Conservation (phyloP, 2,329 filamentous ascomycete species). For the Aspergillus latus region DNA sequence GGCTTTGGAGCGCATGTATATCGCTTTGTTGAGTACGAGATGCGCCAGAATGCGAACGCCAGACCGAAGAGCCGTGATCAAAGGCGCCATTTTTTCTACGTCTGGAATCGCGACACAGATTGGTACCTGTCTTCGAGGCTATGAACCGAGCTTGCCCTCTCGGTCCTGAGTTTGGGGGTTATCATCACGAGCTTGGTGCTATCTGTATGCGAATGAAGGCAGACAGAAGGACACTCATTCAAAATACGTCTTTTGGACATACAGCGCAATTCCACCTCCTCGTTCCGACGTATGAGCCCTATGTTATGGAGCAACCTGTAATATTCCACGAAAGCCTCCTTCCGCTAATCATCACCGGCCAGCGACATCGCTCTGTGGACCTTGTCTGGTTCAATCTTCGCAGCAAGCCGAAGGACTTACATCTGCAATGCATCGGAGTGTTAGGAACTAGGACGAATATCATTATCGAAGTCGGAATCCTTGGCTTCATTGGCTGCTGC, state of each 20-base stretch:
- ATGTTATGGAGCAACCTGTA: slow-evolving; percentile 2
- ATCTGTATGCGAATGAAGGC: slow-evolving; percentile 4
- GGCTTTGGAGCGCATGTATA: slow-evolving; percentile 7
- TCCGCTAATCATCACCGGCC: slow-evolving; percentile 2
- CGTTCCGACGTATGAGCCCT: not conserved
- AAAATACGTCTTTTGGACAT: slow-evolving; percentile 1
- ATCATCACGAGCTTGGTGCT: slow-evolving; percentile 4
- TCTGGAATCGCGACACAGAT: slow-evolving; percentile 6
- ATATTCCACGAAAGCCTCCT: slow-evolving; percentile 1
- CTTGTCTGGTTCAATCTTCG: slow-evolving; percentile 3
- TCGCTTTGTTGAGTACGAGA: slow-evolving; percentile 6
- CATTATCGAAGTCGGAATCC: not conserved
- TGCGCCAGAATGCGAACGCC: not conserved
- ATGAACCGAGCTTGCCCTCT: slow-evolving; percentile 5
- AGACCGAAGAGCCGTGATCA: not conserved
- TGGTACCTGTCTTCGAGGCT: slow-evolving; percentile 8
- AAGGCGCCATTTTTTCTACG: slow-evolving; percentile 1
- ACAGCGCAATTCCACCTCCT: slow-evolving; percentile 8
- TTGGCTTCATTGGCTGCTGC: not conserved
- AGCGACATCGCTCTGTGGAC: slow-evolving; percentile 4
- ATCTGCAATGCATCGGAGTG: slow-evolving; percentile 4
- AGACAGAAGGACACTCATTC: slow-evolving; percentile 4
- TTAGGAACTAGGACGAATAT: not conserved
- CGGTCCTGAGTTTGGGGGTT: slow-evolving; percentile 3
- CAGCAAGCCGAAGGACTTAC: not conserved